Percentiles rank a stretch among this genome's conserved stretches.
These are phyloP conservation scores for Cyamopsis tetragonoloba DNA, from an alignment of 306 rosid species.

Conservation along the genomic window DNA sequence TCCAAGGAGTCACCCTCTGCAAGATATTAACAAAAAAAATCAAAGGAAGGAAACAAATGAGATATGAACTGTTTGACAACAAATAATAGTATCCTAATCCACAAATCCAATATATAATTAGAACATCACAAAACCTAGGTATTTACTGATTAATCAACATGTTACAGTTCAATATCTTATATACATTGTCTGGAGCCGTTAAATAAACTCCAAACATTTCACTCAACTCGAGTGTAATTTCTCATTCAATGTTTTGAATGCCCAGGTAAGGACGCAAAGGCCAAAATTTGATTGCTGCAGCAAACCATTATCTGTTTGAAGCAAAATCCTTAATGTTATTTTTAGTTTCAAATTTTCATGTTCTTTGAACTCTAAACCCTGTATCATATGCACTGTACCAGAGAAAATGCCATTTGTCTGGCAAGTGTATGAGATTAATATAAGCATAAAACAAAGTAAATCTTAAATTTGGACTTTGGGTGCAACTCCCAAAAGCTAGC, in stretches of 20 bases:
- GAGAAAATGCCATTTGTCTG: conserved; percentile 2
- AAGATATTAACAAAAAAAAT: conserved; percentile 16
- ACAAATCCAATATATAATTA: conserved; percentile 7
- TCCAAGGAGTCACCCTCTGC: conserved; percentile 94
- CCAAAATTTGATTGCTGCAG: background rate
- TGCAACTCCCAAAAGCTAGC: no score
- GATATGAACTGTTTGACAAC: background rate
- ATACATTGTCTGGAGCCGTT: background rate
- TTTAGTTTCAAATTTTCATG: background rate
- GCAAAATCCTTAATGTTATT: background rate
- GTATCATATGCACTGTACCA: background rate
- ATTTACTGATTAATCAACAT: conserved; percentile 6
- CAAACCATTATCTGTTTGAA: background rate
- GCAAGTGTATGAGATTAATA: background rate
- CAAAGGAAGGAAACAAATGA: conserved; percentile 22
- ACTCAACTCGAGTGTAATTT: background rate
- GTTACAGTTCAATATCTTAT: background rate
- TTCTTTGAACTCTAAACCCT: no score
- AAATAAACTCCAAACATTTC: conserved; percentile 5
- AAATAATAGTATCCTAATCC: background rate
- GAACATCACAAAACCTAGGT: background rate
- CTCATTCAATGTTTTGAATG: background rate
- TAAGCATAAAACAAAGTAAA: background rate
- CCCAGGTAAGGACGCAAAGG: background rate
- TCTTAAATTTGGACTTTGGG: no score